A percentile compares a stretch with the other conserved stretches of the same genome.
Conservation (phyloP, 345 rosid genomes). For the Combretum micranthum region DNA sequence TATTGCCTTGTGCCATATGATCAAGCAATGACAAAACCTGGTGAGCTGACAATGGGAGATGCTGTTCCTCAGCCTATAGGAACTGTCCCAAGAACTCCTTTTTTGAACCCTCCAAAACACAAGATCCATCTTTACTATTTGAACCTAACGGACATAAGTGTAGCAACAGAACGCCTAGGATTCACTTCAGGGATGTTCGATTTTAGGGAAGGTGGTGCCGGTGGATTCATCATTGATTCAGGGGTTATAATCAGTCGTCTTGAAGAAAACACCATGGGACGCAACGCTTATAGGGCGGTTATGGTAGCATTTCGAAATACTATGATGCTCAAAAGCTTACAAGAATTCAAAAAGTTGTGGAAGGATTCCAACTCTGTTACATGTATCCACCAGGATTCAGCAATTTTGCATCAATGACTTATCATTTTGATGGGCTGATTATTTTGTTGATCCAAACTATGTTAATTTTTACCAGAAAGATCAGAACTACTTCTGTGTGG, state of each 20-base stretch:
- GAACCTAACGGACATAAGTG: constrained; percentile 5
- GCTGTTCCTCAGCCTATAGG: neutral
- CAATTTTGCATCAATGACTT: constrained; percentile 8
- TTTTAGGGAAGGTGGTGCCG: neutral
- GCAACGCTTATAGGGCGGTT: constrained; percentile 1
- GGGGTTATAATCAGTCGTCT: neutral
- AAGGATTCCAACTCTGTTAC: constrained; percentile 3
- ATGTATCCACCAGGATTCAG: constrained; percentile 2
- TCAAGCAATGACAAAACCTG: constrained; percentile 1
- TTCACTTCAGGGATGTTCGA: constrained; percentile 1
- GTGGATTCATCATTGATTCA: constrained; percentile 5
- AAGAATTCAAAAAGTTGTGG: neutral
- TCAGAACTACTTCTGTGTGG: constrained; percentile 3
- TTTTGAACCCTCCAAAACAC: neutral
- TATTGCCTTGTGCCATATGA: constrained; percentile 6
- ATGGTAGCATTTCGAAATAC: neutral
- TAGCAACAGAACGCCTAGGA: constrained; percentile 4
- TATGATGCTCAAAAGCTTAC: neutral
- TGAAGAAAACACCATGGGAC: neutral
- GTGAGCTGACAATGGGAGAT: constrained; percentile 3
- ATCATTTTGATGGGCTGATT: constrained; percentile 12
- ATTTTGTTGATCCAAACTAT: neutral
- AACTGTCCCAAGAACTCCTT: neutral
- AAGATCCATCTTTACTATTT: neutral
- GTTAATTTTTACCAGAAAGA: neutral